phyloP scores from a whole-genome alignment of 768 basidiomycete species.

The Russula abietina region DNA sequence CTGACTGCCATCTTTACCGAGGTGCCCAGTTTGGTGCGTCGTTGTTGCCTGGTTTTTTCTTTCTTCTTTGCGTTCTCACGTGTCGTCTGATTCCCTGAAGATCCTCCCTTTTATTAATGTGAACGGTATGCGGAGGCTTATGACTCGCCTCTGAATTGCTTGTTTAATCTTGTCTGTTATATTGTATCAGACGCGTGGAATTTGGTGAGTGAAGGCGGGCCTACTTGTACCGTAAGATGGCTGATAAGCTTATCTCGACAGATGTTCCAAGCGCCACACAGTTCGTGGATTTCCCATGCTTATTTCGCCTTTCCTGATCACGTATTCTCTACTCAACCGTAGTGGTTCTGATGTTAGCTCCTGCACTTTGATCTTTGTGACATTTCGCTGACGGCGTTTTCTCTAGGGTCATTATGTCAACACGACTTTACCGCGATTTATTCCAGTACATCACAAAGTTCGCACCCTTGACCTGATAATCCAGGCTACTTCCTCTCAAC shows the following conservation, averaged over 20 bases:
- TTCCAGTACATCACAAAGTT: constrained; percentile 18
- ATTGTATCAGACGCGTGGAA: neutral
- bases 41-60: neutral
- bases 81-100: neutral
- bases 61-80: neutral
- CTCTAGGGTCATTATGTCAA: constrained; percentile 11
- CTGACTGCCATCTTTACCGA: constrained; percentile 9
- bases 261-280: constrained; percentile 20
- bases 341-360: constrained; percentile 13
- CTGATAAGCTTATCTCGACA: neutral
- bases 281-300: constrained; percentile 13
- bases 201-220: neutral
- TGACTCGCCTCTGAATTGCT: neutral
- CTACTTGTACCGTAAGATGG: neutral
- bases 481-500: neutral
- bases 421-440: constrained; percentile 15
- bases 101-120: constrained; percentile 1
- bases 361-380: neutral
- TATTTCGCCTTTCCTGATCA: constrained; percentile 4
- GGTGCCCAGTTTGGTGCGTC: constrained; percentile 11
- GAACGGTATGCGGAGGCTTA: neutral
- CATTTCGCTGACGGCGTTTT: neutral
- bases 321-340: neutral
- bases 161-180: neutral
- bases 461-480: neutral